These are phyloP conservation scores for Podospora anserina DNA, from an alignment of 495 filamentous ascomycete species.

Conservation along the genomic window DNA sequence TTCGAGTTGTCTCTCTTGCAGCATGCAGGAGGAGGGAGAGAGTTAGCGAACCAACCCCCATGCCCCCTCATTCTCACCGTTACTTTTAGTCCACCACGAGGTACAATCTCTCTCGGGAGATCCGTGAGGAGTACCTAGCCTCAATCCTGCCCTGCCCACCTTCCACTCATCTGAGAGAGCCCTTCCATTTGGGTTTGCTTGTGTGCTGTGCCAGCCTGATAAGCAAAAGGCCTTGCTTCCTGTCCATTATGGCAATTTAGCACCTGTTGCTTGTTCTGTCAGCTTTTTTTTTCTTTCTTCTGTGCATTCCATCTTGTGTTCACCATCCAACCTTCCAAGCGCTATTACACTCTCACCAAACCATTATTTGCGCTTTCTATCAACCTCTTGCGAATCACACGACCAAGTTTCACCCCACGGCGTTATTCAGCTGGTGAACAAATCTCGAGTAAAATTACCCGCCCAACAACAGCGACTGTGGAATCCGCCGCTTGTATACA, in stretches of 20 bases:
- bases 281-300: background rate
- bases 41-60: background rate
- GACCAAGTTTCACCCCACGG: background rate
- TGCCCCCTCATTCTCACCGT: background rate
- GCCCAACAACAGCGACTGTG: too few species aligned
- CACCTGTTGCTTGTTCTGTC: background rate
- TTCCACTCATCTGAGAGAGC: background rate
- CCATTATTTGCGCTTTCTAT: background rate
- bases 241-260: background rate
- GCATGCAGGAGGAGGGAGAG: conserved; percentile 5
- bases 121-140: background rate
- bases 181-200: background rate
- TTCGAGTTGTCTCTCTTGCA: background rate
- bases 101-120: background rate
- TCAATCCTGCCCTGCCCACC: background rate
- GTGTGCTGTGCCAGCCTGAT: background rate
- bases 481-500: too few species aligned
- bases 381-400: background rate
- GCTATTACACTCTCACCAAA: background rate
- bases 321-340: background rate
- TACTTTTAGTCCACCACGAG: background rate
- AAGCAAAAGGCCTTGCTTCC: background rate
- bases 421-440: background rate
- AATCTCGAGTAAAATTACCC: background rate
- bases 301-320: background rate